phyloP scores from a whole-genome alignment of 208 protist genomes.

The Wallacemonas rigidus region DNA sequence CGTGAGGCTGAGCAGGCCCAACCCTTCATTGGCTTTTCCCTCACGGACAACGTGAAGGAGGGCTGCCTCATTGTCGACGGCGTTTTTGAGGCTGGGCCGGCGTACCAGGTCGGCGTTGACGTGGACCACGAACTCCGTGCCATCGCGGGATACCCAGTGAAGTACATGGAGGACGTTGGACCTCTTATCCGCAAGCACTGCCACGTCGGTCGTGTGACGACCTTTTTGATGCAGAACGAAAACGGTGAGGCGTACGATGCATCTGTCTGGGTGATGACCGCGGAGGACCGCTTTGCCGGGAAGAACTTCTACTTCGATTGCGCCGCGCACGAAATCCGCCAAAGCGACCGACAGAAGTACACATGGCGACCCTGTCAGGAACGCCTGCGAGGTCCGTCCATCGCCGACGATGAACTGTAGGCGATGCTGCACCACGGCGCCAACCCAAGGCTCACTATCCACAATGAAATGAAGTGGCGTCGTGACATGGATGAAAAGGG shows the following conservation, averaged over 20 bases:
- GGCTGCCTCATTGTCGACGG: slow-evolving; percentile 27
- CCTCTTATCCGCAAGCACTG: slow-evolving; percentile 23
- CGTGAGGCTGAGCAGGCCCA: neutral
- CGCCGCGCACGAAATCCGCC: slow-evolving; percentile 18
- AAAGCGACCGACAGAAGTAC: slow-evolving; percentile 24
- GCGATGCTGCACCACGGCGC: too few relatives aligned
- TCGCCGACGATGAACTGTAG: slow-evolving; percentile 17
- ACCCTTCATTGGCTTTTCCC: slow-evolving; percentile 32
- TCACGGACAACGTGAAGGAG: slow-evolving; percentile 24
- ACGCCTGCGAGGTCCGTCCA: neutral
- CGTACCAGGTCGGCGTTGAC: slow-evolving; percentile 19
- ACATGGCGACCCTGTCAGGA: slow-evolving; percentile 9
- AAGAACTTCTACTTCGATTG: slow-evolving; percentile 27
- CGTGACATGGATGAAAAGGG: too few relatives aligned
- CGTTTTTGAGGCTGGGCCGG: slow-evolving; percentile 24
- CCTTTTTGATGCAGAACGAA: slow-evolving; percentile 13
- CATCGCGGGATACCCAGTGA: slow-evolving; percentile 20
- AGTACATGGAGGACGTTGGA: slow-evolving; percentile 16
- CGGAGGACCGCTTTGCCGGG: slow-evolving; percentile 21
- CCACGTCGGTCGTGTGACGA: slow-evolving; percentile 14
- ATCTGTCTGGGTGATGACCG: slow-evolving; percentile 28
- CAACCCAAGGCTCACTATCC: too few relatives aligned
- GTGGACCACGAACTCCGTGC: slow-evolving; percentile 24
- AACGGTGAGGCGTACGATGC: slow-evolving; percentile 5
- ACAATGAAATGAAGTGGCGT: too few relatives aligned